Percentiles rank a stretch among this genome's conserved stretches.
These are phyloP conservation scores for Porcisia deanei DNA, from an alignment of 208 protist genomes.

Conservation along the genomic window DNA sequence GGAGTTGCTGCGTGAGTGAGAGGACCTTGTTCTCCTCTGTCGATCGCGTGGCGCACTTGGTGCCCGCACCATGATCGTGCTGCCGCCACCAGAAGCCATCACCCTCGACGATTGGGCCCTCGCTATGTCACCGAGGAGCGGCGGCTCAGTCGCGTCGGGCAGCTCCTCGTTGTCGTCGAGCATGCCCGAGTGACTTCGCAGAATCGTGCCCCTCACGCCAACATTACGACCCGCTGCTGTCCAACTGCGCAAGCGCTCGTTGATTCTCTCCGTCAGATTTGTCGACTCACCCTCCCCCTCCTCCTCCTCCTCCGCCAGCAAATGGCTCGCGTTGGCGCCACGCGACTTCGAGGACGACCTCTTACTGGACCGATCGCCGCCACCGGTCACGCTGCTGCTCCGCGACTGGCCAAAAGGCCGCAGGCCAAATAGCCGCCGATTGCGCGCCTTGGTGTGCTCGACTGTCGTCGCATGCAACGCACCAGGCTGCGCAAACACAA, in stretches of 20 bases:
- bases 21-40: conserved; percentile 2
- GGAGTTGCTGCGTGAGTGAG: conserved; percentile 25
- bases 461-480: conserved; percentile 34
- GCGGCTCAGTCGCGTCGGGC: neutral
- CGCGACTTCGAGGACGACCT: conserved; percentile 5
- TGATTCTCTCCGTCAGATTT: conserved; percentile 4
- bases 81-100: neutral
- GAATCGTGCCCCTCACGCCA: conserved; percentile 27
- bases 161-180: conserved; percentile 25
- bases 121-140: neutral
- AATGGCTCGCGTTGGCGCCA: conserved; percentile 19
- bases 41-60: conserved; percentile 24
- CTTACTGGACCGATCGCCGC: conserved; percentile 1
- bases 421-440: conserved; percentile 2
- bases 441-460: conserved; percentile 25
- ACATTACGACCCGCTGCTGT: conserved; percentile 37
- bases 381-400: conserved; percentile 16
- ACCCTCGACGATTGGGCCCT: neutral
- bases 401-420: conserved; percentile 13
- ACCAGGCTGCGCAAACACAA: conserved; percentile 38
- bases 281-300: neutral
- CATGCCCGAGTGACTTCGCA: conserved; percentile 15
- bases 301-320: conserved; percentile 44
- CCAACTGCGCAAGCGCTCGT: conserved; percentile 31
- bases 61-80: conserved; percentile 14